Evolutionary conservation across 164 flowering plant genomes (phyloP), one percentile per base, ranked within the genome.

Genomic region (Dillenia turbinata): DNA sequence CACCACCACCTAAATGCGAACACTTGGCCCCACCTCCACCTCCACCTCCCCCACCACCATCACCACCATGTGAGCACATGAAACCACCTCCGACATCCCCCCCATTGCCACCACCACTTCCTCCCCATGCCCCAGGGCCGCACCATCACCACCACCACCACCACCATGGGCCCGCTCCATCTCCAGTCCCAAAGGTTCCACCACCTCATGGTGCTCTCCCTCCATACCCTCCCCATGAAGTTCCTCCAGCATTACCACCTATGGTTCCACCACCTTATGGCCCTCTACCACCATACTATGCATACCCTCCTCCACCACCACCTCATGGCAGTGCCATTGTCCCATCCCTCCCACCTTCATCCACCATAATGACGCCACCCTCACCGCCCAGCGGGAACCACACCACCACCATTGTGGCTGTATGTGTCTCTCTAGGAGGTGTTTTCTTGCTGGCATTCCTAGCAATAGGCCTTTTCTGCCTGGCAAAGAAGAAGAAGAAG

Each of bases 401-500:
- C 71, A 82, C 82, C 10, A 71, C 78, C 6, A 26, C 74, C 44
- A 76, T 82, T 8, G 81, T 57, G 7, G 40, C 40, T 0, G 84
- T 71, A 13, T 72, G 77, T 22, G 82, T 54, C 43, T 68, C 86
- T 3, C 57, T 80, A 3, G 82, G 81, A 8, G 79, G 82, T 2
- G 54, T 57, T 10, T 70, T 74, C 68, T 72, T 80, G 65, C 71
- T 82, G 7, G 84, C 82, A 16, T 78, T 82, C 67, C 76, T 82
- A 8, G 68, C 75, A 1, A 47, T 65, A 10, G 84, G 84, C 17
- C 73, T 82, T 53, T 66, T 78, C 61, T 82, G 81, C 62, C 47
- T 79, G 12, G 82, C 80, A 19, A 82, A 82, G 70, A 82, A 67
- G 61, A 82, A 78, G 71, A 79, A 78, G 75, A 80, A 71, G 70